These are phyloP conservation scores for Usnea hakonensis DNA, from an alignment of 495 filamentous ascomycete genomes.

Conservation along the genomic window DNA sequence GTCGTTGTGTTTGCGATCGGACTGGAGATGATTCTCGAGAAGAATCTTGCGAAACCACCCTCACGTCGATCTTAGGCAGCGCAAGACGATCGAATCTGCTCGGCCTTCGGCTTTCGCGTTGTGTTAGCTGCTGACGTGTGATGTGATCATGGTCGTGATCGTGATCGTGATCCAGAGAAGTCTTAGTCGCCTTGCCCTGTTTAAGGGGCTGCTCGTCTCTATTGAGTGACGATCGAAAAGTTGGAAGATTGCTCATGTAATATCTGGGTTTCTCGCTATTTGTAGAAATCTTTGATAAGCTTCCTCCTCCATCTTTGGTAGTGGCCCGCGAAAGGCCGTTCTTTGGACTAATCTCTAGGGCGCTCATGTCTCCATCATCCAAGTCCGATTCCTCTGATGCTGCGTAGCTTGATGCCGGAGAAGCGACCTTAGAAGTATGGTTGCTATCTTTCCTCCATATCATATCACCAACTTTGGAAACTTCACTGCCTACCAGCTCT, in stretches of 20 bases:
- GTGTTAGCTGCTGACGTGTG: constrained; percentile 30
- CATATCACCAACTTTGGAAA: constrained; percentile 49
- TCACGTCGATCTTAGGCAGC: constrained; percentile 56
- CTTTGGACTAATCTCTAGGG: constrained; percentile 27
- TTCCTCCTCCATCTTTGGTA: constrained; percentile 35
- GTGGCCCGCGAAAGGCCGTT: constrained; percentile 30
- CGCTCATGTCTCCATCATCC: constrained; percentile 33
- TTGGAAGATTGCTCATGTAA: constrained; percentile 40
- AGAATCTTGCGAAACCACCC: constrained; percentile 21
- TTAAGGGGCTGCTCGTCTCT: constrained; percentile 29
- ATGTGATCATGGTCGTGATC: constrained; percentile 35
- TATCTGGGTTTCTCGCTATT: constrained; percentile 37
- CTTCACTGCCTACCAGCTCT: constrained; percentile 48
- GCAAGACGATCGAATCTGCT: constrained; percentile 49
- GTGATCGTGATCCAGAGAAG: constrained; percentile 26
- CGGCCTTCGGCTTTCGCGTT: constrained; percentile 29
- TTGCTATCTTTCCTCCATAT: constrained; percentile 45
- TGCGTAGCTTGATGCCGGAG: constrained; percentile 32
- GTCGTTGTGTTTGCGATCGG: constrained; percentile 2
- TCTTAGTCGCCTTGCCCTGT: constrained; percentile 2
- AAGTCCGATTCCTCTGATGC: constrained; percentile 40
- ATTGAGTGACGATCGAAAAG: constrained; percentile 41
- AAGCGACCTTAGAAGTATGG: constrained; percentile 34
- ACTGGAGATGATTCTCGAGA: constrained; percentile 12
- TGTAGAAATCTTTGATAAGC: constrained; percentile 28